Evolutionary conservation across 2,329 filamentous ascomycete species (phyloP).

Genomic region (Metarhizium robertsii): DNA sequence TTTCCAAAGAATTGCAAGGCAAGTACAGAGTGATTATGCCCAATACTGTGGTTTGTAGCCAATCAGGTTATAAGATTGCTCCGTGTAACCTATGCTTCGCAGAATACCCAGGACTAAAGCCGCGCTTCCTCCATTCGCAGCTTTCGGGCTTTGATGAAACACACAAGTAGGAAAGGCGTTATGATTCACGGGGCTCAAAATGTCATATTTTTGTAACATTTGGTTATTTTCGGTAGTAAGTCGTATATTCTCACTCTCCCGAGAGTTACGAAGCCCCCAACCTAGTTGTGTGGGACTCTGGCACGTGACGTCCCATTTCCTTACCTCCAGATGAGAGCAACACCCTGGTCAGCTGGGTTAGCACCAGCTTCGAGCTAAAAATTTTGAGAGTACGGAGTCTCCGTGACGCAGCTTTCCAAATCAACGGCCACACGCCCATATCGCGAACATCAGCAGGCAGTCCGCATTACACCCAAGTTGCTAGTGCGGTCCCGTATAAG

Average conservation of each 20-base stretch:
- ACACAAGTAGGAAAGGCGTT: not conserved
- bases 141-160: not conserved
- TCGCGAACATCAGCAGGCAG: not conserved
- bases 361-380: not conserved
- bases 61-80: not conserved
- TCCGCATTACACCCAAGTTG: not conserved
- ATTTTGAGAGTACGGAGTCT: not conserved
- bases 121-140: not conserved
- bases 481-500: no score
- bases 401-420: not conserved
- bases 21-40: not conserved
- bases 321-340: not conserved
- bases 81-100: not conserved
- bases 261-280: no score
- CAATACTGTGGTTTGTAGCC: not conserved
- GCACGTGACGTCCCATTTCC: slow-evolving; percentile 6
- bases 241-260: no score
- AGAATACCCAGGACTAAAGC: not conserved
- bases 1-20: no score
- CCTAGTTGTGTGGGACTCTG: not conserved
- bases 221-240: not conserved
- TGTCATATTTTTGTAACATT: not conserved
- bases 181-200: no score
- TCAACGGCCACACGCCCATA: not conserved
- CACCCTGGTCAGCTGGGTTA: not conserved